Base-by-base conservation (phyloP, 768 basidiomycete species). In the Psilocybe azurescens region DNA sequence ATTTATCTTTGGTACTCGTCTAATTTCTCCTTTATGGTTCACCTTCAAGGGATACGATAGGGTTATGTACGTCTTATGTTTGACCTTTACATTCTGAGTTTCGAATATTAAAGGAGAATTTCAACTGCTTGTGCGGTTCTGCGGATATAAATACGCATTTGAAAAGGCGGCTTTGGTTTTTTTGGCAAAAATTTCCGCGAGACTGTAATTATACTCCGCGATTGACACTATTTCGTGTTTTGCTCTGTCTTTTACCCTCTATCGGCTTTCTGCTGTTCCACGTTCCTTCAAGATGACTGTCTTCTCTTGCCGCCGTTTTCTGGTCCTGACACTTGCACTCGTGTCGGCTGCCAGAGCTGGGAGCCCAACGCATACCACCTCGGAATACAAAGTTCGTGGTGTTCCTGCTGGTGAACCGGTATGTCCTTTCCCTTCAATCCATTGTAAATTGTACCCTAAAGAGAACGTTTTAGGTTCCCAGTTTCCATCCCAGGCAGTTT, bases 281-380 rank as follows among this genome's bases (percentile, higher is more conserved):
- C 56, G 16, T 16, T 39, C 36, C 18, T 29, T 52, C 36, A 52
- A 16, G 6, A 59, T 53, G 58, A 1, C 41, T 33, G 39, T 36
- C 20, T 11, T 59, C 39, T 44, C 38, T 13, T 59, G 36, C 36
- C 58, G 58, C 29, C 28, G 32, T 20, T 32, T 58, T 11, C 13
- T 58, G 28, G 32, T 58, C 48, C 33, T 58, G 24, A 30, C 47
- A 5, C 38, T 53, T 20, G 58, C 51, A 11, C 20, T 53, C 36
- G 51, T 28, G 9, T 52, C 58, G n/a, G 51, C 39, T 20, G 28
- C 51, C 38, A 51, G 39, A 9, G 47, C 56, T 30, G 56, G 8
- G 14, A n/a, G 33, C 10, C 56, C 56, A 48, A 49, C 56, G 13
- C 48, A 46, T 30, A 58, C 56, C 29, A 16, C 33, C 3, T 29